A percentile compares a stretch with the other conserved stretches of the same genome.
phyloP scores from a whole-genome alignment of 306 rosid genomes.

The Betula pendula region DNA sequence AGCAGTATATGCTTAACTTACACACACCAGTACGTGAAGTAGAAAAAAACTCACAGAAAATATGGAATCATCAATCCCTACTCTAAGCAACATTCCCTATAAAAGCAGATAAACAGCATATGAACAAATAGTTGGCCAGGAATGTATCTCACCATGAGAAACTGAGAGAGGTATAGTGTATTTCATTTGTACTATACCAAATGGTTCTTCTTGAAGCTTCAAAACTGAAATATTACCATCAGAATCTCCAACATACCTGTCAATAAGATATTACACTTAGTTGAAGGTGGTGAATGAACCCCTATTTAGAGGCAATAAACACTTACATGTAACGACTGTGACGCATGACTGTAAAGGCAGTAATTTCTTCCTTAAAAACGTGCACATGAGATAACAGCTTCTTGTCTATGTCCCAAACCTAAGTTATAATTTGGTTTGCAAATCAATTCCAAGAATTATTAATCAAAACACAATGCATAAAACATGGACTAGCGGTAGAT shows the following conservation, averaged over 20 bases:
- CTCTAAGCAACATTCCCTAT: neutral
- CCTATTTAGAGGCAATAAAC: conserved; percentile 10
- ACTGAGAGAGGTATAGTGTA: conserved; percentile 67
- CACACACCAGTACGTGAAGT: too few species aligned
- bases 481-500: neutral
- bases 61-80: neutral
- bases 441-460: conserved; percentile 14
- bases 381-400: conserved; percentile 51
- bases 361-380: conserved; percentile 54
- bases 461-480: conserved; percentile 3
- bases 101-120: neutral
- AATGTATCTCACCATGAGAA: conserved; percentile 62
- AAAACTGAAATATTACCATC: conserved; percentile 68
- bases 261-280: conserved; percentile 23
- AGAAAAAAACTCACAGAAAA: neutral
- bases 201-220: conserved; percentile 62
- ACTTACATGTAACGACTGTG: conserved; percentile 66
- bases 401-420: conserved; percentile 89
- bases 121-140: conserved; percentile 7
- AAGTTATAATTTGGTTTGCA: conserved; percentile 21
- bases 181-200: conserved; percentile 52
- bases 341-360: conserved; percentile 59
- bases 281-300: conserved; percentile 8
- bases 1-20: too few species aligned
- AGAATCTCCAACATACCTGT: conserved; percentile 76